Evolutionary conservation across 2,329 filamentous ascomycete species (phyloP), one percentile per base, ranked within the genome.

Genomic region (Penicillium sp.): DNA sequence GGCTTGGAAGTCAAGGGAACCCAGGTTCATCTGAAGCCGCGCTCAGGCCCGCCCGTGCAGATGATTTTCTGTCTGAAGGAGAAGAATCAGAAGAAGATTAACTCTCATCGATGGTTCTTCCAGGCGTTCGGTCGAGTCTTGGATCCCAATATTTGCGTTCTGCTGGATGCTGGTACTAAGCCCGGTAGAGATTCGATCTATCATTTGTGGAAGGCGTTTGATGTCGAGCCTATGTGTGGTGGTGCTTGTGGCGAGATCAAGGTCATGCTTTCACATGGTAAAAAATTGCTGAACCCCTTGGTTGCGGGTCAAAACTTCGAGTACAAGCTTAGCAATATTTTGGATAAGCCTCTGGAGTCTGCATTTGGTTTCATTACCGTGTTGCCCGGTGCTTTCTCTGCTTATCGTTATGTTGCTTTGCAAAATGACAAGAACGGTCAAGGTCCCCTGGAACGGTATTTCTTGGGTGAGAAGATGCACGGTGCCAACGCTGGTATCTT

Each of bases 81-180:
- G 72, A 97, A 97, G 84, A 99, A 99, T 72, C 92, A 97, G 79
- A 99, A 99, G 81, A 99, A 99, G 82, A 99, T 99, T 84, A 99
- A 99, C 73, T 97, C 94, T 0, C 94, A 99, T 74, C 83, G 94
- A 72, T 99, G 94, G 94, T 97, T 99, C 79, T 99, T 99, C 82
- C 89, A 95, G 65, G 94, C 93, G 0, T 99, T 99, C 72, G 94
- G 94, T 28, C 85, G 87, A 19, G 90, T 97, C 3, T 78, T 99
- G 40, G 89, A 97, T 59, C 94, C 94, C 34, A 97, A 97, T 68
- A 96, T 99, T 64, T 97, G 94, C 69, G 93, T 97, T 10, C 83
- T 99, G 48, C 85, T 99, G 61, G 94, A 99, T 75, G 94, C 94
- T 1, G 94, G 94, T 79, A 99, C 94, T 0, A 92, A 92, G 64